Conservation (phyloP, 2,329 filamentous ascomycete genomes). For the Fusarium transvaalense region DNA sequence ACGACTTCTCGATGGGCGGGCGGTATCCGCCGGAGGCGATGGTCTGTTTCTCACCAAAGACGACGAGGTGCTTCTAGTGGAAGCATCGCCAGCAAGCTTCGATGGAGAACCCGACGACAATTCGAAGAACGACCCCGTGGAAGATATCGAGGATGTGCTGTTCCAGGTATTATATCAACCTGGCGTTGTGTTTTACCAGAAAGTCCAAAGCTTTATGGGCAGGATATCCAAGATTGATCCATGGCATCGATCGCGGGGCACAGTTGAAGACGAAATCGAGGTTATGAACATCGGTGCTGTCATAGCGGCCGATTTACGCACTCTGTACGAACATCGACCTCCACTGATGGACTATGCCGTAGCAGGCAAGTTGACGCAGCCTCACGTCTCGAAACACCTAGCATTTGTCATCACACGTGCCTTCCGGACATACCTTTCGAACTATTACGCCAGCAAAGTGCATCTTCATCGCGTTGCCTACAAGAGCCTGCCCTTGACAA, state of each 20-base stretch:
- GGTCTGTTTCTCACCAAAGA: constrained; percentile 64
- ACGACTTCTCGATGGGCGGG: constrained; percentile 66
- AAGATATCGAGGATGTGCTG: constrained; percentile 63
- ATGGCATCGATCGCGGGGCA: constrained; percentile 67
- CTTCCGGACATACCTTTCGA: constrained; percentile 68
- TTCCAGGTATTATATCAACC: constrained; percentile 69
- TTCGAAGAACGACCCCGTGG: constrained; percentile 40
- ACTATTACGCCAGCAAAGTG: constrained; percentile 68
- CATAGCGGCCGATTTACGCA: constrained; percentile 64
- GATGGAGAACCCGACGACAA: constrained; percentile 49
- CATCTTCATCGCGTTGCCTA: constrained; percentile 70
- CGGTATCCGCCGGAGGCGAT: constrained; percentile 68
- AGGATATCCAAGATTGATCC: constrained; percentile 68
- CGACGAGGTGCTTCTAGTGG: constrained; percentile 60
- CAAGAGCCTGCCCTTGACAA: constrained; percentile 64
- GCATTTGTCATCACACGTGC: constrained; percentile 64
- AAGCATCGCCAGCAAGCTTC: constrained; percentile 58
- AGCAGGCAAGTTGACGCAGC: constrained; percentile 62
- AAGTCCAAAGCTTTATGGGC: constrained; percentile 69
- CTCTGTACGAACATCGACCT: constrained; percentile 64
- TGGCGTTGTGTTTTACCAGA: constrained; percentile 68
- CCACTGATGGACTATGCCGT: constrained; percentile 68
- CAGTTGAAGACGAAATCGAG: constrained; percentile 69
- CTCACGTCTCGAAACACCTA: constrained; percentile 62
- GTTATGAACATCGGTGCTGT: constrained; percentile 66